Percentiles rank a stretch among this genome's conserved stretches.
These are phyloP conservation scores for Leersia perrieri DNA, from an alignment of 176 grass and related monocot species.

Conservation along the genomic window DNA sequence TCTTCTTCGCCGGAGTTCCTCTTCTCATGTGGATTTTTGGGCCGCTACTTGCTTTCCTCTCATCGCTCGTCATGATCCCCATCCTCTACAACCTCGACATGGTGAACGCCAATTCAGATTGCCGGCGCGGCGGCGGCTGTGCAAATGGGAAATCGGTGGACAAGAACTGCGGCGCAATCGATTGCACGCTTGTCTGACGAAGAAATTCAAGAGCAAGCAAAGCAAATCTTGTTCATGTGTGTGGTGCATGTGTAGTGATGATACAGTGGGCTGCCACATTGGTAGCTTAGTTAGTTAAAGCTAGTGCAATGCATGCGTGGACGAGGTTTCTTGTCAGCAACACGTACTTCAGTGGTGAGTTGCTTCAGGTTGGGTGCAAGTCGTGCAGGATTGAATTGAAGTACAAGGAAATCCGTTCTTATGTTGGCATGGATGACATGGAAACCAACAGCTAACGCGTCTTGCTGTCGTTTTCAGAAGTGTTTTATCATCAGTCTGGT, in stretches of 20 bases:
- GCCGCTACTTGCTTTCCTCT: conserved; percentile 71
- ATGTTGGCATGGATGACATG: conserved; percentile 25
- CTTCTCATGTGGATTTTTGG: conserved; percentile 93
- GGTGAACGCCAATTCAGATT: not conserved
- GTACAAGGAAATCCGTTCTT: not conserved
- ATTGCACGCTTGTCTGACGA: conserved; percentile 25
- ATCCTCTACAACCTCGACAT: conserved; percentile 84
- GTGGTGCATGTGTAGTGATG: not conserved
- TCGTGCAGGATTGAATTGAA: not conserved
- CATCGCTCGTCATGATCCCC: conserved; percentile 53
- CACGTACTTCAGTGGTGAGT: not conserved
- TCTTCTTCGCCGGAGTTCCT: conserved; percentile 80
- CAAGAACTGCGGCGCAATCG: not conserved
- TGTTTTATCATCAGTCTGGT: not conserved
- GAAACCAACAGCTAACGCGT: conserved; percentile 2
- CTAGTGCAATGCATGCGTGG: not conserved
- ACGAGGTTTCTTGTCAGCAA: not conserved
- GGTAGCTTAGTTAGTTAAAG: not conserved
- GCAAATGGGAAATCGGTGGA: conserved; percentile 13
- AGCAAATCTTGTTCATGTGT: not conserved
- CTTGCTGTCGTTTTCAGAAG: not conserved
- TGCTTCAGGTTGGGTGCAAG: not conserved
- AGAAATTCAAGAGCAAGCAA: no score
- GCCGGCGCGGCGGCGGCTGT: not conserved
- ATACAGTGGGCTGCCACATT: conserved; percentile 4